These are phyloP conservation scores for Cucurbita argyrosperma DNA, from an alignment of 306 rosid species.

Conservation along the genomic window DNA sequence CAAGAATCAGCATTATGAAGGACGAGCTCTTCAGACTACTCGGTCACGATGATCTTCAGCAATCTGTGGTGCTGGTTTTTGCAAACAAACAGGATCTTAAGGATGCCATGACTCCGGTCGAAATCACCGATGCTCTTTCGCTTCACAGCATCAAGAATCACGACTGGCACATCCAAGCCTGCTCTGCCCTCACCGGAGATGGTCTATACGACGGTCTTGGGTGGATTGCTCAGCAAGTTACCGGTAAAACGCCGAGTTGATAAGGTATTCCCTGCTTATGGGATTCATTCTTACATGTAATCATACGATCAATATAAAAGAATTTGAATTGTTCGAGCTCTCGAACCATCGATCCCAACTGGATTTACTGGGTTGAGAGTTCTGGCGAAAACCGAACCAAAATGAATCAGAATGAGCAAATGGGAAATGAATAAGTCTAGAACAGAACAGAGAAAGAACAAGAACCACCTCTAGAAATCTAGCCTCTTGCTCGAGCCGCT, in stretches of 20 bases:
- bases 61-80: slow-evolving; percentile 65
- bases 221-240: slow-evolving; percentile 76
- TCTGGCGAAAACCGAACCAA: slow-evolving; percentile 3
- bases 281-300: slow-evolving; percentile 12
- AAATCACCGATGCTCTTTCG: slow-evolving; percentile 81
- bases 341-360: slow-evolving; percentile 93
- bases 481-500: slow-evolving; percentile 81
- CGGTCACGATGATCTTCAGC: slow-evolving; percentile 80
- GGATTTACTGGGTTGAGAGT: slow-evolving; percentile 55
- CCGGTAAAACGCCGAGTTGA: slow-evolving; percentile 65
- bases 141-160: slow-evolving; percentile 98
- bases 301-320: slow-evolving; percentile 4
- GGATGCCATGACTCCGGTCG: slow-evolving; percentile 99
- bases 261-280: neutral
- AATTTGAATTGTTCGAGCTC: slow-evolving; percentile 56
- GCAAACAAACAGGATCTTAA: slow-evolving; percentile 95
- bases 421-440: neutral
- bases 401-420: neutral
- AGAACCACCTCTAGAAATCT: slow-evolving; percentile 66
- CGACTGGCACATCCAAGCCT: slow-evolving; percentile 99
- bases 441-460: neutral
- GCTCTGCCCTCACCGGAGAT: slow-evolving; percentile 88
- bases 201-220: slow-evolving; percentile 91
- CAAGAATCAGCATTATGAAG: slow-evolving; percentile 74
- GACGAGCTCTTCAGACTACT: slow-evolving; percentile 94